Evolutionary conservation across 1,284 basidiomycete genomes (phyloP).

Genomic region (Heterobasidion annosum): DNA sequence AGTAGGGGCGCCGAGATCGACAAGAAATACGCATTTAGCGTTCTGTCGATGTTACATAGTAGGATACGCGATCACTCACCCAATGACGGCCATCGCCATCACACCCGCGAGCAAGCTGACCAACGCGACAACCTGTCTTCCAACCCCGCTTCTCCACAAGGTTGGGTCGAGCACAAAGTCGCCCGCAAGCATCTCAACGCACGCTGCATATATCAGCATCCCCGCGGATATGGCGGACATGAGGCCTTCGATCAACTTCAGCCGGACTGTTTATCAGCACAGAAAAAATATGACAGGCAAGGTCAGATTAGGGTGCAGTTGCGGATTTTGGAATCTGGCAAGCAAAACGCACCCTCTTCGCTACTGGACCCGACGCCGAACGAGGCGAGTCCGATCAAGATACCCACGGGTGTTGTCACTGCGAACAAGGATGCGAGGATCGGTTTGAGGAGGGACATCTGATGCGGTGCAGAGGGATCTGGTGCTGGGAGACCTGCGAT

Average conservation of each 20-base stretch:
- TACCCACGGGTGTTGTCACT: constrained; percentile 60
- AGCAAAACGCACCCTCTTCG: constrained; percentile 17
- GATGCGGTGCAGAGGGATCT: constrained; percentile 12
- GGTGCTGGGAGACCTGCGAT: constrained; percentile 54
- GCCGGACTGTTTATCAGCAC: background rate
- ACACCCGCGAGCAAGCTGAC: constrained; percentile 47
- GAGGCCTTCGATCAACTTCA: constrained; percentile 46
- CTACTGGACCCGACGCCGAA: constrained; percentile 26
- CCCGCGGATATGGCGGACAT: constrained; percentile 73
- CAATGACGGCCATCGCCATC: constrained; percentile 45
- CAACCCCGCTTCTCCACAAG: constrained; percentile 29
- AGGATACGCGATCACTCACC: constrained; percentile 13
- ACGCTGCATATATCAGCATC: constrained; percentile 70
- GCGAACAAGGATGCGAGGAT: constrained; percentile 57
- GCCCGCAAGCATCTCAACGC: constrained; percentile 74
- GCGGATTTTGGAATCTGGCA: background rate
- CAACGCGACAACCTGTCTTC: constrained; percentile 44
- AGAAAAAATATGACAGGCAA: background rate
- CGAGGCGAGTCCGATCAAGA: constrained; percentile 43
- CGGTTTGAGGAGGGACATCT: constrained; percentile 31
- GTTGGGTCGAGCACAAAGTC: constrained; percentile 65
- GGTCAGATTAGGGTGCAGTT: background rate
- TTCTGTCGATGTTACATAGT: background rate
- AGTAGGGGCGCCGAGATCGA: background rate
- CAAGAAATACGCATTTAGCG: background rate